phyloP scores from a whole-genome alignment of 2,329 filamentous ascomycete genomes.

The Myriangium duriaei region DNA sequence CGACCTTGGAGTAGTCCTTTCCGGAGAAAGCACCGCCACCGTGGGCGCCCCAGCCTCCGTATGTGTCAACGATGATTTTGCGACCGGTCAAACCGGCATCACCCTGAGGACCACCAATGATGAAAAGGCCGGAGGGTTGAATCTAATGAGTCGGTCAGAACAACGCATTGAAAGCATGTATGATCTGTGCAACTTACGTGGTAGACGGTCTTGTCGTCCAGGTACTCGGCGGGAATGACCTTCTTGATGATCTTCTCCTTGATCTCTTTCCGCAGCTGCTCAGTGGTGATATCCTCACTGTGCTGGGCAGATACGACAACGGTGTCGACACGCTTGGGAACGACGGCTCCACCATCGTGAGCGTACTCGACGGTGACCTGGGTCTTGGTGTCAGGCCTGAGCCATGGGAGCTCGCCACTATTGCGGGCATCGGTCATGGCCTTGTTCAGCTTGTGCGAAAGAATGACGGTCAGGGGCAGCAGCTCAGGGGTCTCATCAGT shows the following conservation, averaged over 20 bases:
- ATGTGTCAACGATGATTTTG: slow-evolving; percentile 99
- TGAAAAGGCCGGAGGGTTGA: slow-evolving; percentile 95
- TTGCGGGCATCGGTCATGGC: slow-evolving; percentile 85
- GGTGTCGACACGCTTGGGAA: slow-evolving; percentile 87
- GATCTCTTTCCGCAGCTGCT: slow-evolving; percentile 87
- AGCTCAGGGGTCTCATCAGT: slow-evolving; percentile 98
- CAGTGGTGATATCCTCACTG: slow-evolving; percentile 73
- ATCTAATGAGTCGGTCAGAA: slow-evolving; percentile 42
- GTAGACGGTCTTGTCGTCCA: slow-evolving; percentile 89
- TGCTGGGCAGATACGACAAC: slow-evolving; percentile 96
- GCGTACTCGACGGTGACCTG: slow-evolving; percentile 99
- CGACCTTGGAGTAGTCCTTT: slow-evolving; percentile 99
- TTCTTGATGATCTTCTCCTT: slow-evolving; percentile 94
- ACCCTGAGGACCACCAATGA: slow-evolving; percentile 98
- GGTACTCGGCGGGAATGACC: slow-evolving; percentile 82
- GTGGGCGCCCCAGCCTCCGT: slow-evolving; percentile 99
- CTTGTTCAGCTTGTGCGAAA: slow-evolving; percentile 94
- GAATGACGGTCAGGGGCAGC: slow-evolving; percentile 82
- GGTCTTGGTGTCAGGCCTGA: slow-evolving; percentile 98
- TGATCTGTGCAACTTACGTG: slow-evolving; percentile 49
- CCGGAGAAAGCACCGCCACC: slow-evolving; percentile 99
- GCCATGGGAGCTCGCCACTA: slow-evolving; percentile 79
- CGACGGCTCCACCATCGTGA: slow-evolving; percentile 86
- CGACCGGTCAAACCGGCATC: slow-evolving; percentile 96
- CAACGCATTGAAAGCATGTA: slow-evolving; percentile 4